Percentiles rank a stretch among this genome's conserved stretches.
phyloP scores from a whole-genome alignment of 805 yeast species.

The Saccharomycopsis amapae region DNA sequence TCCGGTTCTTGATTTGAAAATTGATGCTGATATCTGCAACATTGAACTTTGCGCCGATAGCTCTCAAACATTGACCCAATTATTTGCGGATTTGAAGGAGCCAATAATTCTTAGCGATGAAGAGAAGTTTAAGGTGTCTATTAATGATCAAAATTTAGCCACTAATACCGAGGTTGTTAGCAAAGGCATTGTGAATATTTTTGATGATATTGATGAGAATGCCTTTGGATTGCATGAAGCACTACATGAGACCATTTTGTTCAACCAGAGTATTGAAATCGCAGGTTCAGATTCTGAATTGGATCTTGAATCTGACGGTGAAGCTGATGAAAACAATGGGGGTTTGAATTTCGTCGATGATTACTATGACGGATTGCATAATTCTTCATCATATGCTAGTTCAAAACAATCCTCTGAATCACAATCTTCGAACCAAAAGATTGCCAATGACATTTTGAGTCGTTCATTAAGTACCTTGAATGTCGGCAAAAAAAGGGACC shows the following conservation, averaged over 20 bases:
- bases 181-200: slow-evolving; percentile 13
- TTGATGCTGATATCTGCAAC: slow-evolving; percentile 41
- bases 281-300: slow-evolving; percentile 1
- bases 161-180: background rate
- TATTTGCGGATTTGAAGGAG: slow-evolving; percentile 63
- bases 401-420: background rate
- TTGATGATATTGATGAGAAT: slow-evolving; percentile 34
- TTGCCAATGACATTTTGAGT: slow-evolving; percentile 1
- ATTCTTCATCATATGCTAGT: background rate
- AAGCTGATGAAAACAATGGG: slow-evolving; percentile 1
- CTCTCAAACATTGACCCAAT: slow-evolving; percentile 58
- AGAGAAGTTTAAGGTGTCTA: slow-evolving; percentile 47
- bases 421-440: background rate
- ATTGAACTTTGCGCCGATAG: slow-evolving; percentile 80
- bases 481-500: background rate
- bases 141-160: slow-evolving; percentile 19
- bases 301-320: background rate
- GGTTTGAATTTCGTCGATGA: slow-evolving; percentile 25
- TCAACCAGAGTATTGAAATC: background rate
- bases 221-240: slow-evolving; percentile 23
- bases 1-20: slow-evolving; percentile 36
- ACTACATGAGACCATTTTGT: background rate
- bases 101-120: slow-evolving; percentile 55
- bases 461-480: background rate
- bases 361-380: slow-evolving; percentile 21